These are phyloP conservation scores for Lepiota venenata DNA, from an alignment of 768 basidiomycete species.

Conservation along the genomic window DNA sequence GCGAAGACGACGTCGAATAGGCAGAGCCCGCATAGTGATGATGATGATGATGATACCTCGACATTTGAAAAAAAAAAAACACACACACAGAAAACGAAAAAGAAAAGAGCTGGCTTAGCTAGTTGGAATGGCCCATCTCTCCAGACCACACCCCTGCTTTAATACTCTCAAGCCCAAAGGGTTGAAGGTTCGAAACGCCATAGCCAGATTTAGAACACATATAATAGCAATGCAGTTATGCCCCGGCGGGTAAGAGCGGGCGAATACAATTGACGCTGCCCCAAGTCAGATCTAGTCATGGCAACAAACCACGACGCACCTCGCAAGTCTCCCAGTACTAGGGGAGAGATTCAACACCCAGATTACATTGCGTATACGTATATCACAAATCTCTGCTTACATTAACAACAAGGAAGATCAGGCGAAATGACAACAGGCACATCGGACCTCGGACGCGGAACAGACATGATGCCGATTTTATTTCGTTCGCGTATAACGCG, in stretches of 20 bases:
- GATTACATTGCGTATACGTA: too few species aligned
- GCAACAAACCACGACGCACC: too few species aligned
- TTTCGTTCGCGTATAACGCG: too few species aligned
- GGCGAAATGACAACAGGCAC: too few species aligned
- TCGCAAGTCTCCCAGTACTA: too few species aligned
- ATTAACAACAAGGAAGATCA: too few species aligned
- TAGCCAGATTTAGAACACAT: background rate
- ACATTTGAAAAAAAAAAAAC: background rate
- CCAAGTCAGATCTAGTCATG: constrained; percentile 8
- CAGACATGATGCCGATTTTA: too few species aligned
- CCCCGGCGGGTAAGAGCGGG: background rate
- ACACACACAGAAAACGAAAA: too few species aligned
- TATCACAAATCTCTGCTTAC: too few species aligned
- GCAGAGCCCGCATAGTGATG: background rate
- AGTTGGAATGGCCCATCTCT: background rate
- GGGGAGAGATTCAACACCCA: too few species aligned
- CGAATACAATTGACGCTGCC: background rate
- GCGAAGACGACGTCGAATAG: constrained; percentile 1
- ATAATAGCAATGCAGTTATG: constrained; percentile 2
- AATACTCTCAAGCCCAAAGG: background rate
- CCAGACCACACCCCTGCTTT: background rate
- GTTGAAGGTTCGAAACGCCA: background rate
- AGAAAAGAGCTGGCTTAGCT: background rate
- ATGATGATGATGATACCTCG: constrained; percentile 3
- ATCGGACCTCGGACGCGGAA: too few species aligned